Evolutionary conservation across 371 early-diverging fungal species (phyloP).

Genomic region (Caulochytrium protostelioides): DNA sequence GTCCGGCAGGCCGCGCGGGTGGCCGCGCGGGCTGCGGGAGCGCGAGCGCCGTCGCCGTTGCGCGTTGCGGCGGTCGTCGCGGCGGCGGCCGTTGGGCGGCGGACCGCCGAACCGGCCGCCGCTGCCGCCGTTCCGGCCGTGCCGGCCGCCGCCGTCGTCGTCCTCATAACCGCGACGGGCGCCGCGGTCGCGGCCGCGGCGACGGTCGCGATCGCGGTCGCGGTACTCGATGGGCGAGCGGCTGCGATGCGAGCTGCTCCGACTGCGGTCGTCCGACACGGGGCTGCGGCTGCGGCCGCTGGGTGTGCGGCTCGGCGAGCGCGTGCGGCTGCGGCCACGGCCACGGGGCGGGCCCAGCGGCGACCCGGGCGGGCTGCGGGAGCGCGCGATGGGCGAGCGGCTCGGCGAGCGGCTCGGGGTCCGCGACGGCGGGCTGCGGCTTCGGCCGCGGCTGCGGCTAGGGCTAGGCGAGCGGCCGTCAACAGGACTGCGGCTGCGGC

Average conservation of each 20-base stretch:
- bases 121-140: conserved; percentile 1
- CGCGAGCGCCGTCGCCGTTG: conserved; percentile 7
- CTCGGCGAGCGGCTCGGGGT: too few species aligned
- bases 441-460: conserved; percentile 9
- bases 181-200: too few species aligned
- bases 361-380: conserved; percentile 12
- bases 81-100: conserved; percentile 1
- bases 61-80: conserved; percentile 3
- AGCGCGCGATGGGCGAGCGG: too few species aligned
- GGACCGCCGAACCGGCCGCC: conserved; percentile 3
- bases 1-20: not conserved
- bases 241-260: conserved; percentile 1
- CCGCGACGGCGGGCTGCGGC: too few species aligned
- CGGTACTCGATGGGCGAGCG: not conserved
- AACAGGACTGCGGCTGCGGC: too few species aligned
- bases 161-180: too few species aligned
- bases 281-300: not conserved
- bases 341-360: conserved; percentile 9
- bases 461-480: conserved; percentile 13
- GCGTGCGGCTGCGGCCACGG: conserved; percentile 16
- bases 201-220: not conserved
- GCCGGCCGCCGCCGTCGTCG: not conserved
- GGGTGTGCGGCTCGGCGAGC: conserved; percentile 3
- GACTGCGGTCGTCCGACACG: not conserved
- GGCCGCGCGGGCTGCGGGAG: conserved; percentile 39